Conservation (phyloP, 2,329 filamentous ascomycete species). For the Phaeophleospora eucalypticola region DNA sequence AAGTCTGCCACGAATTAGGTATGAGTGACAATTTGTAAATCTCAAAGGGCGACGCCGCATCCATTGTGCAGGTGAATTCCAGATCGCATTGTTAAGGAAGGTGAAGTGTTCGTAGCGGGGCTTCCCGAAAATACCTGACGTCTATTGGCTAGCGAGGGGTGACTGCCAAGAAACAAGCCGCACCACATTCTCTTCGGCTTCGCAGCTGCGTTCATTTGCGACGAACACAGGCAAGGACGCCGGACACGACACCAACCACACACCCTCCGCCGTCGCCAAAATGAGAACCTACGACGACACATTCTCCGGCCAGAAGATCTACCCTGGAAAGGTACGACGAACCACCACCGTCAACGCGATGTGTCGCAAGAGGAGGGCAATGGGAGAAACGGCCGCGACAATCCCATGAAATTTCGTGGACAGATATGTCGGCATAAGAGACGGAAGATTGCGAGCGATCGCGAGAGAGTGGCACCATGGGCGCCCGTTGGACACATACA, state of each 20-base stretch:
- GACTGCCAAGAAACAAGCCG: too few species aligned
- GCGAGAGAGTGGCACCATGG: constrained; percentile 1
- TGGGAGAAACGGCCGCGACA: neutral
- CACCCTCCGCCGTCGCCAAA: constrained; percentile 42
- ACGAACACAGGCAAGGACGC: neutral
- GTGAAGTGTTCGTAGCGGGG: too few species aligned
- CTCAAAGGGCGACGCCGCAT: too few species aligned
- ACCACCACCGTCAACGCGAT: constrained; percentile 1
- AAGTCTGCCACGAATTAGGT: too few species aligned
- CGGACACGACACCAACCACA: neutral
- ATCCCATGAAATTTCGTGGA: neutral
- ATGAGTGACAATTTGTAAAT: too few species aligned
- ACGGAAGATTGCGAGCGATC: neutral
- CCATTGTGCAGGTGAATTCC: too few species aligned
- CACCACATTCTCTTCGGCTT: too few species aligned
- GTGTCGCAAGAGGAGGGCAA: neutral
- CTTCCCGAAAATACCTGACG: too few species aligned
- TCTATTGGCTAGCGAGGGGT: too few species aligned
- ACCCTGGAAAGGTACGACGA: constrained; percentile 66
- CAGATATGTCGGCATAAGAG: neutral
- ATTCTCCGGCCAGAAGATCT: constrained; percentile 75
- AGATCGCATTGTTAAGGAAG: too few species aligned
- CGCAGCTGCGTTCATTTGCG: too few species aligned
- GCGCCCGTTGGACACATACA: constrained; percentile 9
- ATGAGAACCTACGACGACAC: constrained; percentile 76